Evolutionary conservation across 2,329 filamentous ascomycete genomes (phyloP).

Genomic region (Didymosphaeria variabile): DNA sequence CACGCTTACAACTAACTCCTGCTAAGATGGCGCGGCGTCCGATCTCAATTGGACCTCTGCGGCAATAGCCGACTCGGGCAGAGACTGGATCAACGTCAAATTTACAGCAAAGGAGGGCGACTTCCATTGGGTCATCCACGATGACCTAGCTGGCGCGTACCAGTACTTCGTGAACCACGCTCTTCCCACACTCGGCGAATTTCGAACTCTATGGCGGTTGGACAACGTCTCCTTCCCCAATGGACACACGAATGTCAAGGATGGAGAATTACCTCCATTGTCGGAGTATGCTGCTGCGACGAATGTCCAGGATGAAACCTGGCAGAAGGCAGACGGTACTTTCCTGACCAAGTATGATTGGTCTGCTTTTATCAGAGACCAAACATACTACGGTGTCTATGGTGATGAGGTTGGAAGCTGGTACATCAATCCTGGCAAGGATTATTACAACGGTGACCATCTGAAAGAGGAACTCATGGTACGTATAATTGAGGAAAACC

Average conservation of each 20-base stretch:
- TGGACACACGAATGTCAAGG: constrained; percentile 57
- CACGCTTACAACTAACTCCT: constrained; percentile 12
- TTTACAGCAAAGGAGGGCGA: constrained; percentile 60
- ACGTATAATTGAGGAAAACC: constrained; percentile 12
- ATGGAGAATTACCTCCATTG: constrained; percentile 57
- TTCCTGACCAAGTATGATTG: constrained; percentile 65
- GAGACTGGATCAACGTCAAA: constrained; percentile 58
- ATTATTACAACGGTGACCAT: constrained; percentile 63
- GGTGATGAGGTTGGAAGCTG: constrained; percentile 60
- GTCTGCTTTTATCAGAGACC: constrained; percentile 50
- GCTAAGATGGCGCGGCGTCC: constrained; percentile 56
- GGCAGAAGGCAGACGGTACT: constrained; percentile 57
- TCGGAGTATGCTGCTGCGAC: constrained; percentile 55
- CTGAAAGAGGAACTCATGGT: constrained; percentile 63
- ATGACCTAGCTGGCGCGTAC: constrained; percentile 61
- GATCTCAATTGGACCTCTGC: constrained; percentile 61
- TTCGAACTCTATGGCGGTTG: constrained; percentile 61
- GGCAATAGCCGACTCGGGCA: constrained; percentile 51
- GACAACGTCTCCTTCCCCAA: constrained; percentile 60
- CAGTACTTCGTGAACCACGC: constrained; percentile 64
- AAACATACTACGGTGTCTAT: constrained; percentile 62
- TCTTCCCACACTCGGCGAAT: constrained; percentile 59
- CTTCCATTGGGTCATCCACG: constrained; percentile 63
- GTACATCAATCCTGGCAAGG: constrained; percentile 61
- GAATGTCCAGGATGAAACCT: constrained; percentile 65